Conservation (phyloP, 2,329 filamentous ascomycete genomes). For the Drechslerella coelobrocha region DNA sequence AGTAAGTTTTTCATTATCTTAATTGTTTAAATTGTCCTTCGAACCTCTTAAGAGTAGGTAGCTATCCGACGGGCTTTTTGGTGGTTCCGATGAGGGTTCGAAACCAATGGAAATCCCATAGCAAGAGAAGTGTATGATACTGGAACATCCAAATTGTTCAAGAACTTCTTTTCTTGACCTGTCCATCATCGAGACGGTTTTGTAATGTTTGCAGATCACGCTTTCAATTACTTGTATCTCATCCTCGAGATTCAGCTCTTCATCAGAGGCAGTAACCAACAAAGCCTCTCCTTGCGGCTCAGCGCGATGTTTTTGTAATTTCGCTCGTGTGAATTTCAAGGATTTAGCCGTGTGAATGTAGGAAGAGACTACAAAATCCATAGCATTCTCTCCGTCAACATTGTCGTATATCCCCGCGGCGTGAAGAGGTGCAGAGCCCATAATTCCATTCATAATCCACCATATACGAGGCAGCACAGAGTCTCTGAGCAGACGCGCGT, state of each 20-base stretch:
- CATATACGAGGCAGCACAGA: constrained; percentile 33
- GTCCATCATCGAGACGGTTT: neutral
- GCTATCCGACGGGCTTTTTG: constrained; percentile 18
- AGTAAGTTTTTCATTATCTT: neutral
- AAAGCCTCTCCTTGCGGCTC: neutral
- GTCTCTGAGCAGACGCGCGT: neutral
- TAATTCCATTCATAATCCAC: constrained; percentile 18
- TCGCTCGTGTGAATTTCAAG: constrained; percentile 18
- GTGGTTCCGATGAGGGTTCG: constrained; percentile 1
- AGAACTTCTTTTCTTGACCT: constrained; percentile 1
- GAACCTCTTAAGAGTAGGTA: neutral
- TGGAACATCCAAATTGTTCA: constrained; percentile 5
- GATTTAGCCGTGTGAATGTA: constrained; percentile 13
- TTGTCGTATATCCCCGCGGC: constrained; percentile 31
- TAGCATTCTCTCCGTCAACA: neutral
- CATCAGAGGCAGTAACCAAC: constrained; percentile 7
- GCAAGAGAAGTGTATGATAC: constrained; percentile 10
- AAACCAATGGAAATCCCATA: constrained; percentile 10
- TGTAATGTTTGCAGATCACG: neutral
- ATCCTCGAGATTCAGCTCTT: constrained; percentile 4
- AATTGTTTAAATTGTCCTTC: neutral
- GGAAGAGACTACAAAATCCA: constrained; percentile 23
- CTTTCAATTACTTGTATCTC: constrained; percentile 4
- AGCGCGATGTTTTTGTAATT: no score
- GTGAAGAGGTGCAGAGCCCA: constrained; percentile 29